phyloP scores from a whole-genome alignment of 2,329 filamentous ascomycete species.

The Stemphylium vesicarium region DNA sequence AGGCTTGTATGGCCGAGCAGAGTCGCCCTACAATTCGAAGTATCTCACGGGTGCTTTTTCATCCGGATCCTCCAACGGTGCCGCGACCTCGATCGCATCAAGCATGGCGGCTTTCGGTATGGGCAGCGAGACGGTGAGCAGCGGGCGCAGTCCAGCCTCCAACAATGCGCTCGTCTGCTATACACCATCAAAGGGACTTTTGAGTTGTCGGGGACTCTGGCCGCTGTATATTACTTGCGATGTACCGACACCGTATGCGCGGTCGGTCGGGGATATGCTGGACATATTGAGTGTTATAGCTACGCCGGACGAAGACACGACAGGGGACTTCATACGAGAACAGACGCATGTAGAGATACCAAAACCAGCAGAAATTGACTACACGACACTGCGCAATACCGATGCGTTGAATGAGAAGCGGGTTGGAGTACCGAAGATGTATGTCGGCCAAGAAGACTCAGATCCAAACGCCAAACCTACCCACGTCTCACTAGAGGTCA shows the following conservation, averaged over 20 bases:
- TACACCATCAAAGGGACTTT: conserved; percentile 60
- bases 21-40: conserved; percentile 62
- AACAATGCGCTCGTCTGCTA: conserved; percentile 65
- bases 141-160: conserved; percentile 62
- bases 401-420: conserved; percentile 52
- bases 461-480: conserved; percentile 44
- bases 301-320: conserved; percentile 49
- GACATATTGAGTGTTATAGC: conserved; percentile 58
- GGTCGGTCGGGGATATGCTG: conserved; percentile 59
- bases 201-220: conserved; percentile 61
- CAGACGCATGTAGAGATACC: conserved; percentile 57
- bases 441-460: conserved; percentile 52
- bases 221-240: conserved; percentile 65
- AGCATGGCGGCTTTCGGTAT: conserved; percentile 62
- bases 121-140: conserved; percentile 63
- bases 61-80: conserved; percentile 65
- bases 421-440: conserved; percentile 60
- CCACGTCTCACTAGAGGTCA: conserved; percentile 47
- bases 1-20: conserved; percentile 62
- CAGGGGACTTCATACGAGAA: conserved; percentile 62
- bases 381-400: conserved; percentile 43
- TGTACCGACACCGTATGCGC: conserved; percentile 60
- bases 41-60: conserved; percentile 63
- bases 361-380: conserved; percentile 40
- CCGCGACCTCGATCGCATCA: conserved; percentile 58